Conservation (phyloP, 202 grass and related monocot genomes). For the Zoysia matrella region DNA sequence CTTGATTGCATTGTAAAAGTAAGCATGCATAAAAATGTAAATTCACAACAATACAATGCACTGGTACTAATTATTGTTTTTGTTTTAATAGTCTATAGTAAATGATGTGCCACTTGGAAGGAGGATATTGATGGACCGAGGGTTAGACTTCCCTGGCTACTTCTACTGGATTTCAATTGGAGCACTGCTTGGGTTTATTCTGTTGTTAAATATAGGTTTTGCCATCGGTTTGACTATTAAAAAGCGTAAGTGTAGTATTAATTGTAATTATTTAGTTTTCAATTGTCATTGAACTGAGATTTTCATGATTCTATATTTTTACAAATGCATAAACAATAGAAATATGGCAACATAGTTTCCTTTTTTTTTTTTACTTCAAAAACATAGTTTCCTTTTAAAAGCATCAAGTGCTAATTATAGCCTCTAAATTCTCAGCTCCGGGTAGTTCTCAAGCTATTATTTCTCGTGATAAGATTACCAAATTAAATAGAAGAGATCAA, state of each 20-base stretch:
- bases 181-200: slow-evolving; percentile 68
- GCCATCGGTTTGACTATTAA: slow-evolving; percentile 66
- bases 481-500: slow-evolving; percentile 35
- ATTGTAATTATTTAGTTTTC: neutral
- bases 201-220: slow-evolving; percentile 74
- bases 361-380: too few species aligned
- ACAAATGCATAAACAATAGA: neutral
- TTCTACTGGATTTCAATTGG: slow-evolving; percentile 81
- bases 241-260: slow-evolving; percentile 44
- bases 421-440: slow-evolving; percentile 46
- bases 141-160: slow-evolving; percentile 64
- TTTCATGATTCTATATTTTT: too few species aligned
- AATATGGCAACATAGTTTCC: neutral
- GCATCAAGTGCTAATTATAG: neutral
- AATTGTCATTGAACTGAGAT: neutral
- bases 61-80: slow-evolving; percentile 1
- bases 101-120: slow-evolving; percentile 48
- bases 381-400: neutral
- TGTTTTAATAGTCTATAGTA: slow-evolving; percentile 15
- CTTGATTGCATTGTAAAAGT: neutral
- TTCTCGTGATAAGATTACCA: slow-evolving; percentile 42
- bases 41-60: neutral
- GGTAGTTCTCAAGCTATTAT: slow-evolving; percentile 68
- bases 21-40: neutral
- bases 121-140: slow-evolving; percentile 56